Base-by-base conservation (phyloP, 164 flowering plant genomes). In the Chimonanthus salicifolius region DNA sequence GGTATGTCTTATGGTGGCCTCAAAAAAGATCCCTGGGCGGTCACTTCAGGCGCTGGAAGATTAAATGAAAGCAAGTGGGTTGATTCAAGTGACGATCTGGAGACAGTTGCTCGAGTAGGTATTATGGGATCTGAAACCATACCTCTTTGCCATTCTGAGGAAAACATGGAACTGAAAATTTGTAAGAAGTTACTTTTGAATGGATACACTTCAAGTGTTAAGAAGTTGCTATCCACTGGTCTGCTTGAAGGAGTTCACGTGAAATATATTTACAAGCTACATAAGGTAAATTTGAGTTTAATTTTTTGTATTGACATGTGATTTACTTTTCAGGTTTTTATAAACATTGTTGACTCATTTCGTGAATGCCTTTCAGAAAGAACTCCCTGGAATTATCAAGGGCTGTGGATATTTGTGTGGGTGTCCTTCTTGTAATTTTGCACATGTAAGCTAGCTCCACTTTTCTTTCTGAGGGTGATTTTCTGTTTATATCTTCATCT, bases 351-450 rank as follows among this genome's bases (percentile, higher is more conserved):
- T 58, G 18, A 69, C 54, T 65, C 11, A n/a, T 72, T 18, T 47
- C 70, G 65, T 45, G 4, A n/a, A 65, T 74, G 47, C 62, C 44
- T 72, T 33, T 76, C 71, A 79, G 67, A 75, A 87, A 88, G 90
- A 87, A 82, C 90, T 88, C 45, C 82, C 80, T 6, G 96, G 92
- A 46, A 73, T 83, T 60, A 88, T 90, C 70, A 89, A 89, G 83
- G 92, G 91, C 65, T 80, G 88, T 20, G 96, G 96, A 58, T 90
- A 89, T 80, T 86, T 87, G 49, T 90, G 96, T 71, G 86, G 93
- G 47, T 90, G 96, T 74, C 86, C 82, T 49, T 78, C 82, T 4
- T 90, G 96, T 72, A 87, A 85, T 75, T 86, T 69, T 72, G 74
- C 88, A 3, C 86, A 85, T 87, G 96, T 90, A 74, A 76, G 82